phyloP scores from a whole-genome alignment of 1,139 yeast species.

The Meyerozyma sp. region DNA sequence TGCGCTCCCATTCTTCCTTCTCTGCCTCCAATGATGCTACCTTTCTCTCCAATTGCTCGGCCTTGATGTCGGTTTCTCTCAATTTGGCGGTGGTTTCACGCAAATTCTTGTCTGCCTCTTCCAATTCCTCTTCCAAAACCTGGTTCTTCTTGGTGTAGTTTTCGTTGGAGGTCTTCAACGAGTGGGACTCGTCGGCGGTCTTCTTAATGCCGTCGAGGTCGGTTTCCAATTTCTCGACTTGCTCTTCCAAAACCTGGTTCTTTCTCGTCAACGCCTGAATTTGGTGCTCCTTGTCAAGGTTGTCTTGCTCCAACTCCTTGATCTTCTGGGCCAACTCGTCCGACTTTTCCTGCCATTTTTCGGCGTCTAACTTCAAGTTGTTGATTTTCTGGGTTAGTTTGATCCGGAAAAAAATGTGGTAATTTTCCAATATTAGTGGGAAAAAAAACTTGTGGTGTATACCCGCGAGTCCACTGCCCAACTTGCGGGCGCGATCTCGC shows the following conservation, averaged over 20 bases:
- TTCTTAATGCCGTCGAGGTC: conserved; percentile 79
- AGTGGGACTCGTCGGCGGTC: conserved; percentile 89
- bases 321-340: conserved; percentile 78
- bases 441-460: not conserved
- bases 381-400: conserved; percentile 66
- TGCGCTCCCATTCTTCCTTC: conserved; percentile 88
- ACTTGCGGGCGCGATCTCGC: not conserved
- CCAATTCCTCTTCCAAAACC: conserved; percentile 90
- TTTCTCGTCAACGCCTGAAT: conserved; percentile 90
- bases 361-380: conserved; percentile 90
- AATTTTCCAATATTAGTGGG: not conserved
- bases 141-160: conserved; percentile 89
- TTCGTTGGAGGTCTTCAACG: conserved; percentile 84
- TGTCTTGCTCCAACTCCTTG: conserved; percentile 89
- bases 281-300: conserved; percentile 89
- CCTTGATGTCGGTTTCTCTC: conserved; percentile 94
- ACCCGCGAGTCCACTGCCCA: not conserved
- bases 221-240: conserved; percentile 82
- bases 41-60: conserved; percentile 94
- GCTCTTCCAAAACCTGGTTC: conserved; percentile 85
- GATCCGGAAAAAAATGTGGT: not conserved
- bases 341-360: conserved; percentile 94
- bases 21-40: conserved; percentile 89
- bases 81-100: conserved; percentile 91
- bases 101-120: conserved; percentile 85